Base-by-base conservation (phyloP, 768 basidiomycete species). In the Clavulina sp. region DNA sequence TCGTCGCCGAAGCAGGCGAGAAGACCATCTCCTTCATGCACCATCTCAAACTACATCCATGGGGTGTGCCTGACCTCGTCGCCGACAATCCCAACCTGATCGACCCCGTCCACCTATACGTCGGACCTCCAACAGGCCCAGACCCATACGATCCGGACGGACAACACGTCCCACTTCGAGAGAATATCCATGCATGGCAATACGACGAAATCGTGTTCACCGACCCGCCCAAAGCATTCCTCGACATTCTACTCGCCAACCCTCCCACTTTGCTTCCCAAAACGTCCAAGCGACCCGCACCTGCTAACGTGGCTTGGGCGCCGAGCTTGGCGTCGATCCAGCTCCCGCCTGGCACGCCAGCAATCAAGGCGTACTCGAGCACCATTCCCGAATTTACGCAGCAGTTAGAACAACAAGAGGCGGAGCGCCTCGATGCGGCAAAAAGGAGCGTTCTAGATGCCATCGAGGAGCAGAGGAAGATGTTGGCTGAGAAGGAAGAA, bases 171-270 rank as follows among this genome's bases (percentile, higher is more conserved):
- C 55, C 58, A 19, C 57, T 55, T n/a, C 50, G 53, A 24, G 56
- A 54, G 7, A 83, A 85, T 0, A 87, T 99, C 28, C 84, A 95
- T 63, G 84, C 88, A 0, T 99, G 93, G 92, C 93, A 97, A 60
- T 97, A 97, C 67, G 93, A 97, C 65, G 95, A 99, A 66, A 75
- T 97, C 56, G 87, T 97, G 49, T 97, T 99, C 67, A 76, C 80
- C 61, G 93, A 97, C 59, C 95, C 95, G 1, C 87, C 81, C 56
- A 80, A 84, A 53, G 72, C 78, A 33, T 91, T 97, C 67, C 74
- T 95, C 55, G 77, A 78, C 58, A 71, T 84, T 48, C 74, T 97
- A 49, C 81, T 79, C 0, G 67, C 72, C n/a, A 76, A 92, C 61
- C 80, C 86, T 1, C 89, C 92, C 0, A 91, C 84, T 0, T 78